Evolutionary conservation across 495 filamentous ascomycete genomes (phyloP), one percentile per base, ranked within the genome.

Genomic region (Xylaria bambusicola): DNA sequence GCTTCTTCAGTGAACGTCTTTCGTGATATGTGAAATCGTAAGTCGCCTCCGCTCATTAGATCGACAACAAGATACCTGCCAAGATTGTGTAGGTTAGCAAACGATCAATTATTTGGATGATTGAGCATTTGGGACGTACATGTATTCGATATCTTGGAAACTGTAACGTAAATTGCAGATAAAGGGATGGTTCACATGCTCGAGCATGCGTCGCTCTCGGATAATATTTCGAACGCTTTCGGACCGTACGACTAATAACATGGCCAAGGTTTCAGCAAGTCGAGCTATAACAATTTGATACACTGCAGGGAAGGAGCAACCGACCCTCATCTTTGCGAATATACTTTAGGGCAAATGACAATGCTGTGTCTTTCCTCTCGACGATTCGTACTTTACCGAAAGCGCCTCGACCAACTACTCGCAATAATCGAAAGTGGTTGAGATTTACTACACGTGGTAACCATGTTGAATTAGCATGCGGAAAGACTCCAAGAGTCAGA

Each of bases 311-410:
- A 6, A 36, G 33, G 52, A 35, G 21, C 23, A 56, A 75, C 87
- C 53, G 66, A 95, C 93, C 90, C 83, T 98, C 94, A 88, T 98
- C 94, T 83, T 98, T 98, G 42, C 94, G 88, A 52, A 98, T 98
- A 73, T 98, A 98, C 70, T 98, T 98, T 44, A 98, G 80, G 4
- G 94, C 94, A 71, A 98, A 98, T 7, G 93, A 93, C 70, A 86
- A 50, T 45, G 87, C 88, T 1, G 93, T 95, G 71, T 98, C 94
- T 73, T 97, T 98, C 62, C 92, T 84, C 79, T 98, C 94, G 65
- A 98, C 94, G 65, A 98, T 98, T 58, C 94, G 88, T 59, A 98
- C 94, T 73, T 98, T 98, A 61, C 94, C 94, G 74, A 98, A 98
- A 18, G 94, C 95, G 67, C 94, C 94, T 71, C 96, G 96, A 48